These are phyloP conservation scores for Syncephalis plumigaleata DNA, from an alignment of 371 early-diverging fungal genomes.

Conservation along the genomic window DNA sequence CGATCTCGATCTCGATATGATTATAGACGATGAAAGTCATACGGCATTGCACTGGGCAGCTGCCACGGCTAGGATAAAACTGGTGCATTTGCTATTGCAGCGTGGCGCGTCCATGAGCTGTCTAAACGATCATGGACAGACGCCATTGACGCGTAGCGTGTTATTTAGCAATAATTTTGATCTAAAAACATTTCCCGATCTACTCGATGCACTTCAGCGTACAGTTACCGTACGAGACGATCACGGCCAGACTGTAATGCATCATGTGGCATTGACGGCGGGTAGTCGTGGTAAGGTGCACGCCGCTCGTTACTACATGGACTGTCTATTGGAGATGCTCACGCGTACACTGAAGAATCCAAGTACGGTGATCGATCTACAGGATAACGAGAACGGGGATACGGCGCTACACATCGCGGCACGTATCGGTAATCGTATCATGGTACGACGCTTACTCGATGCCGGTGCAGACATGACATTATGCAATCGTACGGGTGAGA, in stretches of 20 bases:
- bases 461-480: conserved; percentile 59
- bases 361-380: conserved; percentile 21
- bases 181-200: conserved; percentile 49
- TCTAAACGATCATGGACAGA: conserved; percentile 71
- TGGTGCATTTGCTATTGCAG: conserved; percentile 52
- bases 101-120: conserved; percentile 53
- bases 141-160: conserved; percentile 80
- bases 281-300: conserved; percentile 51
- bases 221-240: conserved; percentile 65
- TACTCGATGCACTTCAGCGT: conserved; percentile 57
- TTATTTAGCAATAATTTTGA: conserved; percentile 80
- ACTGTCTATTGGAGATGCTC: conserved; percentile 56
- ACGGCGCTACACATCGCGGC: conserved; percentile 84
- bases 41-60: conserved; percentile 93
- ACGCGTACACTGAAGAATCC: conserved; percentile 12
- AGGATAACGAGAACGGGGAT: conserved; percentile 65
- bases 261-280: conserved; percentile 71
- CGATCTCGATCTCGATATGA: conserved; percentile 62
- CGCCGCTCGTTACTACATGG: conserved; percentile 76
- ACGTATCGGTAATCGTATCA: conserved; percentile 35
- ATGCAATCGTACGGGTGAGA: conserved; percentile 53
- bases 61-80: conserved; percentile 63
- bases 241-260: conserved; percentile 72
- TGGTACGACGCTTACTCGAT: conserved; percentile 49
- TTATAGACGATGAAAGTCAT: conserved; percentile 88